A percentile compares a stretch with the other conserved stretches of the same genome.
These are phyloP conservation scores for Trypanosoma congolense DNA, from an alignment of 208 protist genomes.

Conservation along the genomic window DNA sequence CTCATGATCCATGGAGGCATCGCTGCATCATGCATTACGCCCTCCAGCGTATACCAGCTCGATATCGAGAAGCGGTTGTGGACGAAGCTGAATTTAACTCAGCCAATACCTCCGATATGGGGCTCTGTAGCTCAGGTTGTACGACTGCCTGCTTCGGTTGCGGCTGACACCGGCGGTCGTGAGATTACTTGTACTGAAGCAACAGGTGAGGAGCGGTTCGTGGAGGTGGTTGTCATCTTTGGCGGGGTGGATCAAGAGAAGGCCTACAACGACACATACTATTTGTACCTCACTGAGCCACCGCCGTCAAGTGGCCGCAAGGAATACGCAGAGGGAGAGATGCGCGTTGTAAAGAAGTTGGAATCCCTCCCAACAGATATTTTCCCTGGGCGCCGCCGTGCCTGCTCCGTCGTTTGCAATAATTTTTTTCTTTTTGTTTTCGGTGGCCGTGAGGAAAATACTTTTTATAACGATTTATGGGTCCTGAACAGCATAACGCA, in stretches of 20 bases:
- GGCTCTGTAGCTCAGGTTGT: slow-evolving; percentile 45
- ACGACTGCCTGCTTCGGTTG: slow-evolving; percentile 11
- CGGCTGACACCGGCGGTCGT: not conserved
- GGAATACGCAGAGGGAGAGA: slow-evolving; percentile 10
- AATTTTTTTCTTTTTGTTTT: slow-evolving; percentile 63
- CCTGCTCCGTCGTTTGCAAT: slow-evolving; percentile 37
- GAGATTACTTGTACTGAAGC: not conserved
- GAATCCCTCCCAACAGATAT: not conserved
- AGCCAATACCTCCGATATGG: slow-evolving; percentile 29
- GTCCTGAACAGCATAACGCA: slow-evolving; percentile 49
- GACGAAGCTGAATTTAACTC: slow-evolving; percentile 22
- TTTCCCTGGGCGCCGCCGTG: slow-evolving; percentile 46
- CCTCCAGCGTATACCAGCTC: slow-evolving; percentile 26
- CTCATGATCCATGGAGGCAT: slow-evolving; percentile 50
- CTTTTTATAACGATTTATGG: slow-evolving; percentile 75
- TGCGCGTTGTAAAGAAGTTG: slow-evolving; percentile 10
- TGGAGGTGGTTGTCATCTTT: slow-evolving; percentile 68
- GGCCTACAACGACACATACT: slow-evolving; percentile 30
- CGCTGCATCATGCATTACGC: slow-evolving; percentile 15
- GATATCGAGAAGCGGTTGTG: slow-evolving; percentile 34
- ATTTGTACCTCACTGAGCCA: slow-evolving; percentile 35
- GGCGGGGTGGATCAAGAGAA: slow-evolving; percentile 44
- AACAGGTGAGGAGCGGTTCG: slow-evolving; percentile 1
- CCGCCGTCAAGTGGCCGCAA: slow-evolving; percentile 2
- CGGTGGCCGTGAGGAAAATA: slow-evolving; percentile 46